A percentile compares a stretch with the other conserved stretches of the same genome.
Evolutionary conservation across 805 yeast genomes (phyloP).

Genomic region (Candida parachauliodes): DNA sequence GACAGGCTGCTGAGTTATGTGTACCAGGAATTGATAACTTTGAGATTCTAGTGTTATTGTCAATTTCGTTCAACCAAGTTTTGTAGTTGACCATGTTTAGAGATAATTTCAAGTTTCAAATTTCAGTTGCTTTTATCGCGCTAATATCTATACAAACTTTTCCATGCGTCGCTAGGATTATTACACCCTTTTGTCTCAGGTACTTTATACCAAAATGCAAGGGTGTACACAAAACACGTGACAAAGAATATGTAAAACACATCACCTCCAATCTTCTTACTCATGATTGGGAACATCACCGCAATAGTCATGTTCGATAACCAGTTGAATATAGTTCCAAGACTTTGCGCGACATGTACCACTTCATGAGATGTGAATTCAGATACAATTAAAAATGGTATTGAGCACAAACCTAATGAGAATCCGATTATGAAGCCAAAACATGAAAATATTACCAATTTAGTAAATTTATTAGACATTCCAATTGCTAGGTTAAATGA

Average conservation of each 20-base stretch:
- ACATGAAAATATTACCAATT: constrained; percentile 23
- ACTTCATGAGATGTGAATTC: constrained; percentile 32
- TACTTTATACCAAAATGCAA: constrained; percentile 18
- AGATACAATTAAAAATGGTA: constrained; percentile 36
- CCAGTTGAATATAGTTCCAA: constrained; percentile 36
- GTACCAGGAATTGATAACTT: constrained; percentile 74
- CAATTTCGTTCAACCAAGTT: constrained; percentile 53
- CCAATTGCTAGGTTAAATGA: constrained; percentile 26
- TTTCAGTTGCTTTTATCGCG: constrained; percentile 4
- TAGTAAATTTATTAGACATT: constrained; percentile 13
- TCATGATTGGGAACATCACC: constrained; percentile 27
- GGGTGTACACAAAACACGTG: constrained; percentile 17
- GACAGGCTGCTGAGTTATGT: constrained; percentile 76
- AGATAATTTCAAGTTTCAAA: background rate
- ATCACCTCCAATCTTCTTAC: constrained; percentile 21
- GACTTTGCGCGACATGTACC: constrained; percentile 31
- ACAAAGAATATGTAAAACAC: constrained; percentile 27
- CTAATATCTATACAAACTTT: constrained; percentile 9
- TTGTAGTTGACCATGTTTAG: constrained; percentile 36
- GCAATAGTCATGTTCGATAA: constrained; percentile 31
- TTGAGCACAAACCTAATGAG: constrained; percentile 34
- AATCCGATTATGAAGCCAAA: constrained; percentile 31
- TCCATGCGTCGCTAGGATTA: constrained; percentile 28
- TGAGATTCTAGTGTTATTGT: constrained; percentile 49
- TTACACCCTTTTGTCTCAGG: constrained; percentile 33